These are phyloP conservation scores for Tolypocladium inflatum DNA, from an alignment of 2,329 filamentous ascomycete species.

Conservation along the genomic window DNA sequence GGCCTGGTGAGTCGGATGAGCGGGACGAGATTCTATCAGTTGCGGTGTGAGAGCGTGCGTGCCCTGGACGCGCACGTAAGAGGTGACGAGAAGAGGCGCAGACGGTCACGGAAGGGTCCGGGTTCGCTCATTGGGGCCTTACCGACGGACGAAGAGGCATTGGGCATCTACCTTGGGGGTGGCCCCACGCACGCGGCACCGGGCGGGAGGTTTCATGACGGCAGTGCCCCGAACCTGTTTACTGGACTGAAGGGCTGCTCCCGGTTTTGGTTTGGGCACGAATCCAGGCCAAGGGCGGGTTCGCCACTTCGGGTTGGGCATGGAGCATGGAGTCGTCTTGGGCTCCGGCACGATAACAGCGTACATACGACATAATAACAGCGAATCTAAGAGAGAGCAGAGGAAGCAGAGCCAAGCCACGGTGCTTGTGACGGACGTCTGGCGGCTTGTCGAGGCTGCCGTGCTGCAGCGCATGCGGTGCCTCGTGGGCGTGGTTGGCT, in stretches of 20 bases:
- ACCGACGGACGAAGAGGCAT: not conserved
- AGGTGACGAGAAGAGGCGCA: not conserved
- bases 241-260: not conserved
- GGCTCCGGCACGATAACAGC: not conserved
- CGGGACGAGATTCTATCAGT: not conserved
- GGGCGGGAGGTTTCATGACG: not conserved
- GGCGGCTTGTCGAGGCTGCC: not conserved
- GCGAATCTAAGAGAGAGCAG: not conserved
- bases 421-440: not conserved
- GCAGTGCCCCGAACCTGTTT: not conserved
- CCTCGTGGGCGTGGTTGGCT: not conserved
- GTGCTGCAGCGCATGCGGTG: not conserved
- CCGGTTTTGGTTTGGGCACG: not conserved
- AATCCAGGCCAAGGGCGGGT: not conserved
- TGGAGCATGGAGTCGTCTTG: not conserved
- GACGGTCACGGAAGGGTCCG: not conserved
- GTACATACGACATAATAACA: not conserved
- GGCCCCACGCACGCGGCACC: not conserved
- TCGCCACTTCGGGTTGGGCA: not conserved
- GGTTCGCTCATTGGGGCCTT: not conserved
- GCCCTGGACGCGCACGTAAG: not conserved
- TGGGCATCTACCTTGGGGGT: not conserved
- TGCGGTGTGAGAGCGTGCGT: not conserved
- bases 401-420: not conserved
- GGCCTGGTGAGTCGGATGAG: not conserved